Conservation (phyloP, 1,284 basidiomycete genomes). For the Cystobasidium sp. region DNA sequence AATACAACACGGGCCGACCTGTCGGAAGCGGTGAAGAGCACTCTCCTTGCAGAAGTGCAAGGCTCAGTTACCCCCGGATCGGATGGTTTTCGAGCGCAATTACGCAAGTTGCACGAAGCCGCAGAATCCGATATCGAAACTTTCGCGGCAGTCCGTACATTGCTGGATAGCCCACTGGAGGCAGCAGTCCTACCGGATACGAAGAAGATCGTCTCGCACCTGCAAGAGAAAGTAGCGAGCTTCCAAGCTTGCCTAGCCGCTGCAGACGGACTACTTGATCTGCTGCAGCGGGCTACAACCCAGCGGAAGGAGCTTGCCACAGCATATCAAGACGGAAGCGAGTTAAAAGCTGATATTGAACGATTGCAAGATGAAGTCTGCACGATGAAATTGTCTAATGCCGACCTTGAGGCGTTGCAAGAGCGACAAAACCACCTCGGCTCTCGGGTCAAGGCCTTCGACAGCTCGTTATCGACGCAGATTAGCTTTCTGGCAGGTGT, state of each 20-base stretch:
- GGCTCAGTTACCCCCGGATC: no score
- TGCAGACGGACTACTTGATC: neutral
- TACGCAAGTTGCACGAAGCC: no score
- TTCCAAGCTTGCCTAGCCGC: neutral
- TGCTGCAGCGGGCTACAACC: neutral
- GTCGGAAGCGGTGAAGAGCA: no score
- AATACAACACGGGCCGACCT: no score
- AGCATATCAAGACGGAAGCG: neutral
- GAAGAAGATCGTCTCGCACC: neutral
- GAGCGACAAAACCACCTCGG: no score
- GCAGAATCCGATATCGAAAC: no score
- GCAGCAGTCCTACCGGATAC: neutral
- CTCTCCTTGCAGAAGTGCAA: no score
- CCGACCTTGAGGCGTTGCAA: no score
- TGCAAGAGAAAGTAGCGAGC: neutral
- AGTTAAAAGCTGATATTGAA: neutral
- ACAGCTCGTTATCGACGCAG: neutral
- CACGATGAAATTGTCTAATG: no score
- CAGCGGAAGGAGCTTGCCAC: neutral
- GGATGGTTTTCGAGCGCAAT: no score
- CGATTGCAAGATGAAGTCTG: neutral
- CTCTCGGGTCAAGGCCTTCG: neutral
- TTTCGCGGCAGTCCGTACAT: no score
- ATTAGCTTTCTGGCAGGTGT: neutral
- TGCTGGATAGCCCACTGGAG: no score